A percentile compares a stretch with the other conserved stretches of the same genome.
phyloP scores from a whole-genome alignment of 176 grass and related monocot genomes.

The Thalia dealbata region DNA sequence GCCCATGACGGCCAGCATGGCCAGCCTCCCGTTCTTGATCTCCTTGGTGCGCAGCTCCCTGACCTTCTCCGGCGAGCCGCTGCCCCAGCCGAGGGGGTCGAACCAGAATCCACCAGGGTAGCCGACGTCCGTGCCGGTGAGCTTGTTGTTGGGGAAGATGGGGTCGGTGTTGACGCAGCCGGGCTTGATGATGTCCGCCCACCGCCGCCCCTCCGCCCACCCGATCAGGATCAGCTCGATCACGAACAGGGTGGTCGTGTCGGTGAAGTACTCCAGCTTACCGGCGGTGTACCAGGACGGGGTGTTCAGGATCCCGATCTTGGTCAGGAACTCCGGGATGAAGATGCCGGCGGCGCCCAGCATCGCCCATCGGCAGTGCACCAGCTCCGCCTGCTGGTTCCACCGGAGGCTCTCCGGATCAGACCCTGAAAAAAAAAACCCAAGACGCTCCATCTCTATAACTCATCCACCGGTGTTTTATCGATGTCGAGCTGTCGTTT shows the following conservation, averaged over 20 bases:
- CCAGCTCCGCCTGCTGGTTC: constrained; percentile 93
- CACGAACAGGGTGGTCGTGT: constrained; percentile 98
- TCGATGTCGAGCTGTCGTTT: too few relatives aligned
- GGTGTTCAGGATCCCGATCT: constrained; percentile 90
- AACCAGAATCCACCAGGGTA: constrained; percentile 99
- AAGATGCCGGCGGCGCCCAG: constrained; percentile 97
- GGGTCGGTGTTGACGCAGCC: constrained; percentile 94
- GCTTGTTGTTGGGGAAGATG: constrained; percentile 96
- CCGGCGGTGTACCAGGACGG: constrained; percentile 92
- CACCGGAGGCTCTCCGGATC: constrained; percentile 88
- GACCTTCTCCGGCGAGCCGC: constrained; percentile 66
- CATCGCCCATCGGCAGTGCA: constrained; percentile 99
- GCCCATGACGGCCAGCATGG: constrained; percentile 99
- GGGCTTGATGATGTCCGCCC: constrained; percentile 97
- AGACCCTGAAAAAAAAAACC: constrained; percentile 43
- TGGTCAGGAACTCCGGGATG: constrained; percentile 93
- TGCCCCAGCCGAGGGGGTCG: constrained; percentile 82
- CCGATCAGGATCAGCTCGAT: constrained; percentile 89
- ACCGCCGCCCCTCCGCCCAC: constrained; percentile 92
- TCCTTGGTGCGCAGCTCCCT: constrained; percentile 96
- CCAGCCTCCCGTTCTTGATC: constrained; percentile 97
- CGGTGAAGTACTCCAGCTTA: constrained; percentile 83
- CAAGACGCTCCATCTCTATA: too few relatives aligned
- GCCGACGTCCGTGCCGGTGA: constrained; percentile 94
- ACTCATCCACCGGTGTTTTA: too few relatives aligned